Evolutionary conservation across 306 rosid genomes (phyloP).

Genomic region (Carpinus viminea): DNA sequence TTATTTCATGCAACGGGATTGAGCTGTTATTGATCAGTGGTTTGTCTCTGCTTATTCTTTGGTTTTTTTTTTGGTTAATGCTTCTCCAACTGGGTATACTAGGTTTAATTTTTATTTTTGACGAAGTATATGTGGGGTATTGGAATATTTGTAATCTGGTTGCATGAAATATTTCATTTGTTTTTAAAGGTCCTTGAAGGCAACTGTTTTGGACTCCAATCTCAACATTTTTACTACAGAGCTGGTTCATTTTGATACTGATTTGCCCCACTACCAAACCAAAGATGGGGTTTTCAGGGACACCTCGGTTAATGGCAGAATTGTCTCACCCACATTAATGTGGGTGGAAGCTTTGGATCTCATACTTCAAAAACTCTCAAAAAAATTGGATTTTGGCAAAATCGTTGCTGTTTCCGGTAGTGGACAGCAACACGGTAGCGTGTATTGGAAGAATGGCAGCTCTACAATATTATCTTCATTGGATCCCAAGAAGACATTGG

Average conservation of each 20-base stretch:
- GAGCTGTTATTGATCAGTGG: neutral
- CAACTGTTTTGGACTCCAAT: constrained; percentile 79
- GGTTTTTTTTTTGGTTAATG: neutral
- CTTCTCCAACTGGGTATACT: neutral
- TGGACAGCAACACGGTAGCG: constrained; percentile 98
- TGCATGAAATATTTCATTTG: constrained; percentile 22
- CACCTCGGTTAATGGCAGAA: constrained; percentile 60
- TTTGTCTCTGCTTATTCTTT: neutral
- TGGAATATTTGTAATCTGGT: constrained; percentile 1
- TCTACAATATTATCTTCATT: constrained; percentile 57
- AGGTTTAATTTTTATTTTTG: neutral
- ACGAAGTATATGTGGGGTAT: neutral
- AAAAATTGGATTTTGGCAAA: constrained; percentile 60
- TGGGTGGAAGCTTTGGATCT: constrained; percentile 97
- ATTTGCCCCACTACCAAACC: constrained; percentile 81
- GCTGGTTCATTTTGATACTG: constrained; percentile 77
- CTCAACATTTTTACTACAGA: constrained; percentile 71
- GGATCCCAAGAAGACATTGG: constrained; percentile 60
- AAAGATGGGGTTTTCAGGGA: constrained; percentile 93
- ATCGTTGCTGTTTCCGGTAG: constrained; percentile 85
- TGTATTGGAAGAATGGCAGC: constrained; percentile 85
- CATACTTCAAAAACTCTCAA: constrained; percentile 58
- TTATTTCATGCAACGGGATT: neutral
- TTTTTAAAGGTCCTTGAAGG: constrained; percentile 78
- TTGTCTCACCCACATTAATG: constrained; percentile 93